Conservation (phyloP, 345 rosid genomes). For the Draba incana region DNA sequence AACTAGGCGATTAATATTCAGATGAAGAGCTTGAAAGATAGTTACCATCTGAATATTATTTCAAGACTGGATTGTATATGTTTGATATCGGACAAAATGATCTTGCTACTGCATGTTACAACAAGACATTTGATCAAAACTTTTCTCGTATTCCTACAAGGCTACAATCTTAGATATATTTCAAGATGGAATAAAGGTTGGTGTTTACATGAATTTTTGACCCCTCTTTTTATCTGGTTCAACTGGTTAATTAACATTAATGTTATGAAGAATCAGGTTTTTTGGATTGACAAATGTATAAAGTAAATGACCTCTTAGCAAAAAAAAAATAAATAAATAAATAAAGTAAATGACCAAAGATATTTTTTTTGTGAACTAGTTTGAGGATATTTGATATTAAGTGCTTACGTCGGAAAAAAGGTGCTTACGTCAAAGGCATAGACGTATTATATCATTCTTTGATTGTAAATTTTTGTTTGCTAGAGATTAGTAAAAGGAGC, state of each 20-base stretch:
- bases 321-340: no score
- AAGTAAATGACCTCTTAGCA: no score
- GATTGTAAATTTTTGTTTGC: not conserved
- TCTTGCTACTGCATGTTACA: constrained; percentile 44
- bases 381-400: no score
- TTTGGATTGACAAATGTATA: no score
- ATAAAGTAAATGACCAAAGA: no score
- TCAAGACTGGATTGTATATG: constrained; percentile 52
- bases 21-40: constrained; percentile 44
- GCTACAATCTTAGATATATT: constrained; percentile 47
- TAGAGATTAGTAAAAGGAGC: constrained; percentile 52
- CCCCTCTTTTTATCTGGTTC: not conserved
- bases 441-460: not conserved
- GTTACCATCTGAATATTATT: constrained; percentile 49
- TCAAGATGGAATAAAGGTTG: constrained; percentile 46
- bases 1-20: constrained; percentile 21
- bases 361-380: no score
- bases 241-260: no score
- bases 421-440: no score
- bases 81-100: constrained; percentile 73
- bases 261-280: no score
- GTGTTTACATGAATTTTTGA: constrained; percentile 7
- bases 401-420: no score
- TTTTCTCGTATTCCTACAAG: constrained; percentile 47
- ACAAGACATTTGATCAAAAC: constrained; percentile 46